Evolutionary conservation across 1,284 basidiomycete species (phyloP).

Genomic region (Cryptococcus sp.): DNA sequence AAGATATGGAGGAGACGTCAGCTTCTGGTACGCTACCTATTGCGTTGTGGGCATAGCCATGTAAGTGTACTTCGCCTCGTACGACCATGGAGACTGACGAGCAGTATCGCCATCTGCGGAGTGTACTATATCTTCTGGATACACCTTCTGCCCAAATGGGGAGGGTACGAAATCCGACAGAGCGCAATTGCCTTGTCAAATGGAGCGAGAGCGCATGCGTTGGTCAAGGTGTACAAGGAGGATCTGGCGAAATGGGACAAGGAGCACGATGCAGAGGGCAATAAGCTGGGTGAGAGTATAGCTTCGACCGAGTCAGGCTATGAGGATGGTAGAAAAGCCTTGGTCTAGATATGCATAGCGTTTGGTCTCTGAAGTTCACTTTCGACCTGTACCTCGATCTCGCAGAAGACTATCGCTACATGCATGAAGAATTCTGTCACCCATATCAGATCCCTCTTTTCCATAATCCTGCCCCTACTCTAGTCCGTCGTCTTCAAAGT

Average conservation of each 20-base stretch:
- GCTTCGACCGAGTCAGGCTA: neutral
- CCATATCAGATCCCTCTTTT: neutral
- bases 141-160: conserved; percentile 34
- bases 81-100: too few species aligned
- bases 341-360: too few species aligned
- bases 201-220: conserved; percentile 25
- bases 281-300: neutral
- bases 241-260: conserved; percentile 20
- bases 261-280: conserved; percentile 8
- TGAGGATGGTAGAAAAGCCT: too few species aligned
- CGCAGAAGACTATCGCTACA: too few species aligned
- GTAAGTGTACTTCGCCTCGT: too few species aligned
- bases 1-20: conserved; percentile 29
- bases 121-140: conserved; percentile 46
- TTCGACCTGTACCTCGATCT: too few species aligned
- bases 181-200: conserved; percentile 30
- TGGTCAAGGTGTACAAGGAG: conserved; percentile 16
- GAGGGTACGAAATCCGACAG: conserved; percentile 41
- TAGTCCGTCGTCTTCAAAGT: conserved; percentile 13
- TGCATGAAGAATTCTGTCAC: too few species aligned
- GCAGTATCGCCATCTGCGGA: conserved; percentile 25
- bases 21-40: conserved; percentile 45
- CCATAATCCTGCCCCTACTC: conserved; percentile 25
- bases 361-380: too few species aligned
- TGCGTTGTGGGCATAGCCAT: conserved; percentile 36